Evolutionary conservation across 2,329 filamentous ascomycete species (phyloP).

Genomic region (Botrytis porri): DNA sequence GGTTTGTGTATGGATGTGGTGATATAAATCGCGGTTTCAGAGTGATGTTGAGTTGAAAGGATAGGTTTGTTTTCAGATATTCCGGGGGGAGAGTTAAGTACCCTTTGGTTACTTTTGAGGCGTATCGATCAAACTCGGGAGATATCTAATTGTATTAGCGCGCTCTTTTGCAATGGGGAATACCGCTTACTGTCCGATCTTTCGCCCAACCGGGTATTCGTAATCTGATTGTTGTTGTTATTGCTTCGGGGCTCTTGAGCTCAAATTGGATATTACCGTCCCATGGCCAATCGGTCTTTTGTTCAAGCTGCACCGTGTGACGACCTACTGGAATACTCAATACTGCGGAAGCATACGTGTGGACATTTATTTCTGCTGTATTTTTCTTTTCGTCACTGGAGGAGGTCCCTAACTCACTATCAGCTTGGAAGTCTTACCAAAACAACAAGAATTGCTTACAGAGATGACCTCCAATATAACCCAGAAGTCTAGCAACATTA

Average conservation of each 20-base stretch:
- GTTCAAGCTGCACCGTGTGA: slow-evolving; percentile 43
- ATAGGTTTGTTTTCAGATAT: slow-evolving; percentile 42
- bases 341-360: slow-evolving; percentile 53
- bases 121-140: slow-evolving; percentile 18
- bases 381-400: slow-evolving; percentile 31
- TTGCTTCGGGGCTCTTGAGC: slow-evolving; percentile 38
- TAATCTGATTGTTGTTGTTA: slow-evolving; percentile 45
- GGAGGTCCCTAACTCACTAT: not conserved
- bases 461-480: slow-evolving; percentile 54
- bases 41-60: slow-evolving; percentile 46
- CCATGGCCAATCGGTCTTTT: slow-evolving; percentile 57
- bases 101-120: slow-evolving; percentile 39
- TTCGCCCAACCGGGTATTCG: slow-evolving; percentile 54
- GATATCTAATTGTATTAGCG: slow-evolving; percentile 30
- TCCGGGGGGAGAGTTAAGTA: slow-evolving; percentile 48
- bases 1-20: slow-evolving; percentile 55
- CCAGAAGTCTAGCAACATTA: slow-evolving; percentile 55
- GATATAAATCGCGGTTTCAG: slow-evolving; percentile 49
- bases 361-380: slow-evolving; percentile 48
- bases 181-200: slow-evolving; percentile 34
- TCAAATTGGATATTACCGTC: slow-evolving; percentile 49
- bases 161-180: not conserved
- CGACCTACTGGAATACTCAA: slow-evolving; percentile 42
- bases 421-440: not conserved
- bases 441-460: slow-evolving; percentile 44